These are phyloP conservation scores for Moesziomyces aphidis DNA, from an alignment of 1,284 basidiomycete genomes.

Conservation along the genomic window DNA sequence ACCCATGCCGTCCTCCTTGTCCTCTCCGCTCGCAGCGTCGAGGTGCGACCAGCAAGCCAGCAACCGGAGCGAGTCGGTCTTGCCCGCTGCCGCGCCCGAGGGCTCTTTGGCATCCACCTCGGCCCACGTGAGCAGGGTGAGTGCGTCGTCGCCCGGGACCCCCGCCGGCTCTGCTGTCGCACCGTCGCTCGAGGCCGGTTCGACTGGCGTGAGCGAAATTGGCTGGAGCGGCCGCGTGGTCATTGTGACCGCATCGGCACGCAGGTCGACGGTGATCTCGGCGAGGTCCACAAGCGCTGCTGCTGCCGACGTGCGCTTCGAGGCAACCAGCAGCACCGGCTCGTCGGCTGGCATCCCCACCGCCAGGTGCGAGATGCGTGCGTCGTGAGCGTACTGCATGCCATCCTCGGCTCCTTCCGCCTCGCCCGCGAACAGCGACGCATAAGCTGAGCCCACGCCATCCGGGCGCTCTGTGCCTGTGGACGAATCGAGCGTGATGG, in stretches of 20 bases:
- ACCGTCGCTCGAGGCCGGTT: not conserved
- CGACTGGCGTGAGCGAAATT: slow-evolving; percentile 12
- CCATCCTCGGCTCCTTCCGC: not conserved
- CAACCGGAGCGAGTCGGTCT: slow-evolving; percentile 12
- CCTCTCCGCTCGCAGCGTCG: not conserved
- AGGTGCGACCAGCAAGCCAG: slow-evolving; percentile 23
- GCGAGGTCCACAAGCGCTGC: slow-evolving; percentile 23
- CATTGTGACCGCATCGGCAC: slow-evolving; percentile 29
- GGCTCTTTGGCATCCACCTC: slow-evolving; percentile 10
- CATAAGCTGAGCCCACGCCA: not conserved
- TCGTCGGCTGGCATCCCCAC: slow-evolving; percentile 44
- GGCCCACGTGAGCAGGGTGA: slow-evolving; percentile 30
- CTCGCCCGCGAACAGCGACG: slow-evolving; percentile 6
- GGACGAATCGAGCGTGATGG: slow-evolving; percentile 33
- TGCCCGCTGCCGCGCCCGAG: not conserved
- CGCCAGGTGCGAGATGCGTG: slow-evolving; percentile 31
- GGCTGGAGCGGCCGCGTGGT: slow-evolving; percentile 41
- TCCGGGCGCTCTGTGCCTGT: slow-evolving; percentile 2
- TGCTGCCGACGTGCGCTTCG: slow-evolving; percentile 10
- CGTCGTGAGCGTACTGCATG: not conserved
- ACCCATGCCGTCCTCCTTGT: slow-evolving; percentile 2
- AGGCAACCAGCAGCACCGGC: slow-evolving; percentile 29
- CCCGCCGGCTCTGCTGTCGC: not conserved
- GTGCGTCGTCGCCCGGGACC: not conserved
- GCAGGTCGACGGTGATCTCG: slow-evolving; percentile 36